phyloP scores from a whole-genome alignment of 2,329 filamentous ascomycete species.

The Scorias spongiosa region DNA sequence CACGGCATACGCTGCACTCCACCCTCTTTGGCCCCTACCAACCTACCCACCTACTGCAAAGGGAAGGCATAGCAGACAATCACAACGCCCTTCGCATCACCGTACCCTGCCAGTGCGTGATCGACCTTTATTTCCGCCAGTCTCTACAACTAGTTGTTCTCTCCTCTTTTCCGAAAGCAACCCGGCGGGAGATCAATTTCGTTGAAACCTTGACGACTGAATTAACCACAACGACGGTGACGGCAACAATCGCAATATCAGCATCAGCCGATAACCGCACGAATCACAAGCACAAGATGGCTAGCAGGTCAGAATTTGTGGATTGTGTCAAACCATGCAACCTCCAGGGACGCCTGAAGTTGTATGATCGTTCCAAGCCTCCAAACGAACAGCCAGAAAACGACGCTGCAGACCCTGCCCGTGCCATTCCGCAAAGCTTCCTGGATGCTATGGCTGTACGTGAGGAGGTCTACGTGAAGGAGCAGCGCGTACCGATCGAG shows the following conservation, averaged over 20 bases:
- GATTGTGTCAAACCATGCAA: constrained; percentile 13
- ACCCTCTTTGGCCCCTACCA: neutral
- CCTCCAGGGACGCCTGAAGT: constrained; percentile 13
- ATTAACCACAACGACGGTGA: too few relatives aligned
- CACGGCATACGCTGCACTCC: neutral
- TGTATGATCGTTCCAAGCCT: constrained; percentile 15
- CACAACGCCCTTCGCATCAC: neutral
- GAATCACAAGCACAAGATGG: neutral
- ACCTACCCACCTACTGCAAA: neutral
- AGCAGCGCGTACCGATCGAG: constrained; percentile 42
- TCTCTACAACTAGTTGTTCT: too few relatives aligned
- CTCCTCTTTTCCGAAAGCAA: too few relatives aligned
- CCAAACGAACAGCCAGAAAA: constrained; percentile 16
- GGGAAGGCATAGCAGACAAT: neutral
- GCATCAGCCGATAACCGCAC: too few relatives aligned
- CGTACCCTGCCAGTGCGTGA: too few relatives aligned
- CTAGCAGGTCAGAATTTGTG: constrained; percentile 14
- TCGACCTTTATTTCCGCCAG: too few relatives aligned
- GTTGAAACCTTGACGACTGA: too few relatives aligned
- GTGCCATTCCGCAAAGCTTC: constrained; percentile 29
- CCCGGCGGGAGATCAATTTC: too few relatives aligned
- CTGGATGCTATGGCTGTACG: constrained; percentile 43
- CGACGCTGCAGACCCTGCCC: constrained; percentile 16
- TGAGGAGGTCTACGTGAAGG: constrained; percentile 40
- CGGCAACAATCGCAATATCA: too few relatives aligned